Evolutionary conservation across 2,329 filamentous ascomycete genomes (phyloP), one percentile per base, ranked within the genome.

Genomic region (Trichoderma hamatum): DNA sequence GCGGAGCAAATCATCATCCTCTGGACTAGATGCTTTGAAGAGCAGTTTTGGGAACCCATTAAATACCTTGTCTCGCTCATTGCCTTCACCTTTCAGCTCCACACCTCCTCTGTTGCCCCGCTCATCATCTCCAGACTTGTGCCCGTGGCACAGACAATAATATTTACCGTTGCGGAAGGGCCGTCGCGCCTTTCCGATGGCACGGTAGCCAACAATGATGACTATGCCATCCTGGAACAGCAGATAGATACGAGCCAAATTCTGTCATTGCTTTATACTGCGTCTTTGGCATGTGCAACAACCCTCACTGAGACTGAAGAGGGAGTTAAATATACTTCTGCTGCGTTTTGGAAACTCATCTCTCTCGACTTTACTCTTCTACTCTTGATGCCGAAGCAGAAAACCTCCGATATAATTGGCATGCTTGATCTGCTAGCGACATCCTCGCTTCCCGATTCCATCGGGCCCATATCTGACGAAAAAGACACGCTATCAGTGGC

Each of bases 341-440:
- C 76, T 0, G 78, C 82, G 43, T 92, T 94, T 74, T 96, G 92
- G 92, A 85, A 83, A 70, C 79, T 84, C 46, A 87, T 94, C 70
- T 86, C 89, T 3, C 85, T 88, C 28, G 87, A 91, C 55, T 89
- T 91, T 71, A 85, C 91, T 11, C 79, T 92, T 14, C 82, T 92
- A 67, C 85, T 92, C 73, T 83, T 95, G 1, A 89, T 87, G 70
- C 86, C 87, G 34, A 89, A 89, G 67, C 91, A 94, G 70, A 86
- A 86, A 1, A 80, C 88, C 0, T 77, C 82, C 1, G 89, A 93
- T 61, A 89, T 92, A 65, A 80, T 87, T 1, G 82, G 85, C 32
- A 90, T 90, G 81, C 80, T 94, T 10, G 83, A 85, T 30, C 83
- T 94, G 59, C 80, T 96, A 2, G 84, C 85, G 43, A 91, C 90